Evolutionary conservation across 1,139 yeast species (phyloP).

Genomic region (Scheffersomyces cryptocercus): DNA sequence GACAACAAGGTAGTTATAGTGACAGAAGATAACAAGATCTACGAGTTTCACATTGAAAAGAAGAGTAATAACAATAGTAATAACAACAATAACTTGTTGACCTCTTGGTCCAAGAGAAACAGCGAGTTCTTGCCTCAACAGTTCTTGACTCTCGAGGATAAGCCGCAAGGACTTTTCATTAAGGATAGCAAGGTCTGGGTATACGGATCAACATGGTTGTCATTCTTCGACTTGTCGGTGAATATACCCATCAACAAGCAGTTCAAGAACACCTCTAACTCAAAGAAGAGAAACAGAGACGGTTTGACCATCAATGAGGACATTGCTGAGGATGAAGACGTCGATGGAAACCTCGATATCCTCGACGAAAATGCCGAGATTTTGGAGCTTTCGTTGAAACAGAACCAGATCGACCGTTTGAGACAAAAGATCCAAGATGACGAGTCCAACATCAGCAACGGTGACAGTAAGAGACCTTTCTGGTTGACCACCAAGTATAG

Average conservation of each 20-base stretch:
- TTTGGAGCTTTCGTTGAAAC: conserved; percentile 32
- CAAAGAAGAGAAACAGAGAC: conserved; percentile 63
- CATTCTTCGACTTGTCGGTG: conserved; percentile 67
- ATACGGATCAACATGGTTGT: conserved; percentile 86
- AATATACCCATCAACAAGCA: conserved; percentile 52
- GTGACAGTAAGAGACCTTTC: conserved; percentile 44
- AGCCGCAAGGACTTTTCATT: conserved; percentile 71
- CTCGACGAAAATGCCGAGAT: conserved; percentile 28
- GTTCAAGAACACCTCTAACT: conserved; percentile 22
- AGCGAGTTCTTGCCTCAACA: conserved; percentile 73
- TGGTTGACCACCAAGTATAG: conserved; percentile 79
- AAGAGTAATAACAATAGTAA: conserved; percentile 12
- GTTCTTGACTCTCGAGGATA: conserved; percentile 60
- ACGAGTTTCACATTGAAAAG: conserved; percentile 51
- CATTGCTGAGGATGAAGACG: conserved; percentile 27
- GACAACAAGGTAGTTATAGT: conserved; percentile 58
- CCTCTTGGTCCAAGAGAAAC: conserved; percentile 80
- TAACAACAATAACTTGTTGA: conserved; percentile 39
- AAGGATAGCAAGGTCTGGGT: conserved; percentile 60
- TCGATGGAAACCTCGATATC: conserved; percentile 16
- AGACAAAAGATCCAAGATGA: conserved; percentile 29
- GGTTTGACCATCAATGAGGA: conserved; percentile 52
- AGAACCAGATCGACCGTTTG: conserved; percentile 30
- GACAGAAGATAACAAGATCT: conserved; percentile 72
- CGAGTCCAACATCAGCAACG: conserved; percentile 17